phyloP scores from a whole-genome alignment of 1,139 yeast genomes.

The Pichia inconspicua region DNA sequence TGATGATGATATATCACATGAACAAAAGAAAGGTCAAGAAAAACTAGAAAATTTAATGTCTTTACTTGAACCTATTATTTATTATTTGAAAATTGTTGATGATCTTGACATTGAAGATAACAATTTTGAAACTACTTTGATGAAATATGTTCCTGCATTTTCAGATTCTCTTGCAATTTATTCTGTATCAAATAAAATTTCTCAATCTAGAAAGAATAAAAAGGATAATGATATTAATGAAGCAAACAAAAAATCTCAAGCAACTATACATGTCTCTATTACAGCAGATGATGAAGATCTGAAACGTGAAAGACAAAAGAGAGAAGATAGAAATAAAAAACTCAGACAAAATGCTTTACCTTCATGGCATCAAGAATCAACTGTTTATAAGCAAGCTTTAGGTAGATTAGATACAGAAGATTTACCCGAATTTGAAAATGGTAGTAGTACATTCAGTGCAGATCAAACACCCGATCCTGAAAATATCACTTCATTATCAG shows the following conservation, averaged over 20 bases:
- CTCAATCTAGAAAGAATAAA: slow-evolving; percentile 26
- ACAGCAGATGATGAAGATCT: slow-evolving; percentile 84
- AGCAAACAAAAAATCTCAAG: slow-evolving; percentile 41
- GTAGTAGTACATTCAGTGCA: background rate
- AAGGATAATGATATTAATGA: slow-evolving; percentile 15
- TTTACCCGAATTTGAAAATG: background rate
- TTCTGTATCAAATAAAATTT: slow-evolving; percentile 37
- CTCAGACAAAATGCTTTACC: slow-evolving; percentile 93
- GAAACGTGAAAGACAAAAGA: slow-evolving; percentile 50
- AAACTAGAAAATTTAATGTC: slow-evolving; percentile 77
- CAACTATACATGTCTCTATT: slow-evolving; percentile 84
- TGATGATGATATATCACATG: slow-evolving; percentile 85
- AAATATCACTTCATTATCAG: background rate
- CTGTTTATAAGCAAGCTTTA: slow-evolving; percentile 60
- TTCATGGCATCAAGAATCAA: slow-evolving; percentile 88
- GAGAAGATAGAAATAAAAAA: slow-evolving; percentile 61
- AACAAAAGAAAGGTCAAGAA: slow-evolving; percentile 75
- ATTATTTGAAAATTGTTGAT: slow-evolving; percentile 76
- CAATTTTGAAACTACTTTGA: slow-evolving; percentile 72
- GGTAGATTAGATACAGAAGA: slow-evolving; percentile 40
- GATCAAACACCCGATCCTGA: background rate
- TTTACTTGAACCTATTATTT: slow-evolving; percentile 83
- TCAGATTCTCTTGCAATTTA: slow-evolving; percentile 59
- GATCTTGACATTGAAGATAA: slow-evolving; percentile 81
- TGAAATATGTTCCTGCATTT: slow-evolving; percentile 78